These are phyloP conservation scores for Eucalyptus microcorys DNA, from an alignment of 345 rosid genomes.

Conservation along the genomic window DNA sequence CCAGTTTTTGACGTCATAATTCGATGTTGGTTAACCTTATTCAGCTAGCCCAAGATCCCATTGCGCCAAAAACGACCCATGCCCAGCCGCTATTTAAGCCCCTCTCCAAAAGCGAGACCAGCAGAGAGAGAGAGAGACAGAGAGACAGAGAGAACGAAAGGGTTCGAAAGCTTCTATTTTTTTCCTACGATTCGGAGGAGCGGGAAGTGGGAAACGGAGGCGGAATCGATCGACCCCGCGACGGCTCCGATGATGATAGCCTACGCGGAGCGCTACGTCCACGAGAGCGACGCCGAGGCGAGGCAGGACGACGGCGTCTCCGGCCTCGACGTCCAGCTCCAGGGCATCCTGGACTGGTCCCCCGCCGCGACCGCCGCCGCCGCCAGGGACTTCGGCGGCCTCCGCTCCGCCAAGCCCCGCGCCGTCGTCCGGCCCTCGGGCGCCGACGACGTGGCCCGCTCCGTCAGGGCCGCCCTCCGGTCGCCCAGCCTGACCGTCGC, in stretches of 20 bases:
- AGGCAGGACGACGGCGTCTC: constrained; percentile 22
- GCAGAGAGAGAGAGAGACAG: neutral
- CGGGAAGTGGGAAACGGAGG: neutral
- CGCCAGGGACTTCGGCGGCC: constrained; percentile 78
- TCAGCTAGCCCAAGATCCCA: neutral
- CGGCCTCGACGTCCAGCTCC: constrained; percentile 42
- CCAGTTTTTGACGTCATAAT: constrained; percentile 1
- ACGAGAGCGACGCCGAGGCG: constrained; percentile 58
- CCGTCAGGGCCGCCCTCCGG: constrained; percentile 30
- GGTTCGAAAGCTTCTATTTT: neutral
- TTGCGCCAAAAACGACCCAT: neutral
- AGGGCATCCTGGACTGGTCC: constrained; percentile 14
- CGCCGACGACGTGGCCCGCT: constrained; percentile 56
- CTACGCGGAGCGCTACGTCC: constrained; percentile 51
- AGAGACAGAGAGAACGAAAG: neutral
- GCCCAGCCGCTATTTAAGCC: constrained; percentile 12
- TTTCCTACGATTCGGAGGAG: neutral
- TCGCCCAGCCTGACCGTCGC: constrained; percentile 68
- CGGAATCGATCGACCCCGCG: neutral
- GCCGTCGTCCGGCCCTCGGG: constrained; percentile 52
- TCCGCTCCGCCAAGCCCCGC: constrained; percentile 40
- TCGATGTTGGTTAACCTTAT: too few species aligned
- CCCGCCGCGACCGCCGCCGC: constrained; percentile 13
- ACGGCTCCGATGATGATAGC: constrained; percentile 48
- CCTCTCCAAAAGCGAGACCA: neutral